Evolutionary conservation across 139 green algal species (phyloP).

Genomic region (Limnomonas spitsbergensis): DNA sequence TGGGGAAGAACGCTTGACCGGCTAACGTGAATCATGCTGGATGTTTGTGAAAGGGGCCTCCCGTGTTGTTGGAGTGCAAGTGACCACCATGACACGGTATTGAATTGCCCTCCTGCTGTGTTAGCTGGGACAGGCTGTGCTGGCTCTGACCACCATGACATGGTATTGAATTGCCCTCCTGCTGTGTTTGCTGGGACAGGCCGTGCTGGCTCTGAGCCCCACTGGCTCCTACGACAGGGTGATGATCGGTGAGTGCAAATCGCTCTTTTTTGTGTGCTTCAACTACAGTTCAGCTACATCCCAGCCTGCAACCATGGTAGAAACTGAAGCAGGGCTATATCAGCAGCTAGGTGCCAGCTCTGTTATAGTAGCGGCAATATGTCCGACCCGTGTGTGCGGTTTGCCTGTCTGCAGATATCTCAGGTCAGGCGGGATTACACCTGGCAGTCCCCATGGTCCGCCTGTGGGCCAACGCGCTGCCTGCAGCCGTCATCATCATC

Average conservation of each 20-base stretch:
- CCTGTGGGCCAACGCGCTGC: neutral
- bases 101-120: no score
- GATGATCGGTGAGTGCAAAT: slow-evolving; percentile 5
- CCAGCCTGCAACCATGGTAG: neutral
- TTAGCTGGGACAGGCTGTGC: neutral
- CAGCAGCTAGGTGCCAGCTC: neutral
- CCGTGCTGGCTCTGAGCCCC: slow-evolving; percentile 5
- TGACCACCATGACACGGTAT: no score
- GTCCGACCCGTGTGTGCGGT: neutral
- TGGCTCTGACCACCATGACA: no score
- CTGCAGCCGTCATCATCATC: neutral
- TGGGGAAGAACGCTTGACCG: no score
- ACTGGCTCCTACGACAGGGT: neutral
- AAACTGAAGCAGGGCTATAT: neutral
- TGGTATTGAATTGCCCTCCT: no score
- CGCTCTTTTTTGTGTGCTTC: neutral
- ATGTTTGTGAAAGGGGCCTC: no score
- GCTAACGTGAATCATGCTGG: no score
- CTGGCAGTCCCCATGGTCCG: neutral
- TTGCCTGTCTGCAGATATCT: slow-evolving; percentile 13
- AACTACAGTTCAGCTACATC: neutral
- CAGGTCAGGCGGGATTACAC: neutral
- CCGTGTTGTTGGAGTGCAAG: no score
- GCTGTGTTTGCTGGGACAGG: neutral
- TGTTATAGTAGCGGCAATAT: neutral